These are phyloP conservation scores for Amaranthus hypochondriacus DNA, from an alignment of 148 eudicot species.

Conservation along the genomic window DNA sequence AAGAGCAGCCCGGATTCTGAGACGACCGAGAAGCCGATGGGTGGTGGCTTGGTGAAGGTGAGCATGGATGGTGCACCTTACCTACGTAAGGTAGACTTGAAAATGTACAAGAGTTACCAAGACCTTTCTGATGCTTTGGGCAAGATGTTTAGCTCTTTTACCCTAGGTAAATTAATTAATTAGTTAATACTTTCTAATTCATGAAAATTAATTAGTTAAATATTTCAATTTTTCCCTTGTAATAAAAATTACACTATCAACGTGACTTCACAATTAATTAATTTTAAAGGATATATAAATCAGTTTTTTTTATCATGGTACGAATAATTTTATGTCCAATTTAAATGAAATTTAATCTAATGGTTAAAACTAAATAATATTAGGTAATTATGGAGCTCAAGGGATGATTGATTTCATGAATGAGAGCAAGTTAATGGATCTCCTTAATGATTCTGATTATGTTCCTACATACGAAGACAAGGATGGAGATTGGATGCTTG, in stretches of 20 bases:
- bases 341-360: background rate
- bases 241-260: background rate
- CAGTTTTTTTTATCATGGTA: too few species aligned
- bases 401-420: conserved; percentile 95
- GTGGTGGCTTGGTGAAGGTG: conserved; percentile 63
- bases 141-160: conserved; percentile 82
- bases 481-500: conserved; percentile 93
- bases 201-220: background rate
- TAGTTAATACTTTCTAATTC: background rate
- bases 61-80: conserved; percentile 95
- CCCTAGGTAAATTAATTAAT: conserved; percentile 35
- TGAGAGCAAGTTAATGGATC: conserved; percentile 75
- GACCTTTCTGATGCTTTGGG: conserved; percentile 71
- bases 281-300: too few species aligned
- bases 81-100: conserved; percentile 82
- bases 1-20: conserved; percentile 35
- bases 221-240: background rate
- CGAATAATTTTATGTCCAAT: background rate
- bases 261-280: too few species aligned
- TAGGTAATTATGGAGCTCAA: conserved; percentile 62
- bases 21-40: conserved; percentile 26
- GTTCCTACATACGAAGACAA: conserved; percentile 86
- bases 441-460: conserved; percentile 67
- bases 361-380: background rate
- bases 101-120: conserved; percentile 63